Percentiles rank a stretch among this genome's conserved stretches.
Conservation (phyloP, 169 alveolate genomes). For the Cyclospora cayetanensis region DNA sequence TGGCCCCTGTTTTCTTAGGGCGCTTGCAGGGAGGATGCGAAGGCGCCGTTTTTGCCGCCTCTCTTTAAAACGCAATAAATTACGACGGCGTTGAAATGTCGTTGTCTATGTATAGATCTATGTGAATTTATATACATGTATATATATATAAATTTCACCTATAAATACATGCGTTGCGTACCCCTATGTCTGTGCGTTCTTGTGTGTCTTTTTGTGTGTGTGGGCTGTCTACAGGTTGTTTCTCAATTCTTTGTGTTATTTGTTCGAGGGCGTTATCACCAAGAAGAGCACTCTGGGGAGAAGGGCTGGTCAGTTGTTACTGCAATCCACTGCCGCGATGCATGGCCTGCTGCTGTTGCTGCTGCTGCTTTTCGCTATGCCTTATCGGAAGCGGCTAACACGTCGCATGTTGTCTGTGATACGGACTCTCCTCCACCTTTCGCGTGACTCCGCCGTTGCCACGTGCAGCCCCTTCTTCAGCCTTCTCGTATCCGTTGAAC, state of each 20-base stretch:
- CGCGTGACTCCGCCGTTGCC: not conserved
- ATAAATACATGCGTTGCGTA: not conserved
- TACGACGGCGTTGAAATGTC: not conserved
- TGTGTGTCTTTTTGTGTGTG: not conserved
- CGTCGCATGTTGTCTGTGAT: not conserved
- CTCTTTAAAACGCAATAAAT: not conserved
- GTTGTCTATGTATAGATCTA: not conserved
- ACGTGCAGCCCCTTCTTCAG: not conserved
- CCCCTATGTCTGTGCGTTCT: not conserved
- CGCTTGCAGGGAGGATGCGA: not conserved
- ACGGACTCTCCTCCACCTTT: not conserved
- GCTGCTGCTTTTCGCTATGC: not conserved
- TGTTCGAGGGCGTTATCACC: slow-evolving; percentile 78
- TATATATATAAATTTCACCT: not conserved
- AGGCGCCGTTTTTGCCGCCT: not conserved
- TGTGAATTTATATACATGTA: not conserved
- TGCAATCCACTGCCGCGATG: not conserved
- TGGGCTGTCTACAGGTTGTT: slow-evolving; percentile 50
- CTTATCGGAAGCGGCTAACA: not conserved
- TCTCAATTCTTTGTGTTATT: slow-evolving; percentile 68
- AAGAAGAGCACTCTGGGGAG: slow-evolving; percentile 80
- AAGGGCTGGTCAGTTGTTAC: slow-evolving; percentile 64
- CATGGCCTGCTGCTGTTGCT: not conserved
- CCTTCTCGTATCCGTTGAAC: too few relatives aligned
- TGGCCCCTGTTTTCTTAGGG: not conserved